phyloP scores from a whole-genome alignment of 2,329 filamentous ascomycete species.

The Fusarium annulatum region DNA sequence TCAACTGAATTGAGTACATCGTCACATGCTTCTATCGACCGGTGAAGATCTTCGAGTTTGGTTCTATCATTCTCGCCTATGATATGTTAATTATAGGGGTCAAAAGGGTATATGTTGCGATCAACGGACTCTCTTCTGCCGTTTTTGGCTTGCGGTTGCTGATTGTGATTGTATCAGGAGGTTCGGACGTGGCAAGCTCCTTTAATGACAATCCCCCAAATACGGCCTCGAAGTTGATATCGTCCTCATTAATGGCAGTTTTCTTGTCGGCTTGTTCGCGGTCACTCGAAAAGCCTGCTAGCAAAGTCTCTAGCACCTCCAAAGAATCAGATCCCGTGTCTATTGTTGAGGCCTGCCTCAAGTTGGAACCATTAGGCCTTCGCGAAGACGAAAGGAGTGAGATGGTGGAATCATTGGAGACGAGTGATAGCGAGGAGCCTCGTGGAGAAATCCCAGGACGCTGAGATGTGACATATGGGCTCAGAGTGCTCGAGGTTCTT shows the following conservation, averaged over 20 bases:
- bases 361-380: constrained; percentile 73
- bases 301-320: constrained; percentile 69
- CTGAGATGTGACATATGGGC: constrained; percentile 74
- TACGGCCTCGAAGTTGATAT: constrained; percentile 75
- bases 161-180: constrained; percentile 28
- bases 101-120: too few species aligned
- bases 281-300: constrained; percentile 47
- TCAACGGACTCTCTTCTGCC: constrained; percentile 76
- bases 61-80: constrained; percentile 81
- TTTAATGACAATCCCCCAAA: constrained; percentile 82
- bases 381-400: constrained; percentile 76
- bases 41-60: constrained; percentile 90
- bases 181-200: constrained; percentile 67
- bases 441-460: constrained; percentile 76
- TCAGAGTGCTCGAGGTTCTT: constrained; percentile 74
- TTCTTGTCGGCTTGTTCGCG: constrained; percentile 18
- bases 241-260: constrained; percentile 56
- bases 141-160: constrained; percentile 66
- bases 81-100: neutral
- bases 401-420: constrained; percentile 78
- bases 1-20: constrained; percentile 94
- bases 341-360: constrained; percentile 68
- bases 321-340: constrained; percentile 74
- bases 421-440: constrained; percentile 82
- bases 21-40: constrained; percentile 89